These are phyloP conservation scores for Pochonia chlamydosporia DNA, from an alignment of 2,329 filamentous ascomycete genomes.

Conservation along the genomic window DNA sequence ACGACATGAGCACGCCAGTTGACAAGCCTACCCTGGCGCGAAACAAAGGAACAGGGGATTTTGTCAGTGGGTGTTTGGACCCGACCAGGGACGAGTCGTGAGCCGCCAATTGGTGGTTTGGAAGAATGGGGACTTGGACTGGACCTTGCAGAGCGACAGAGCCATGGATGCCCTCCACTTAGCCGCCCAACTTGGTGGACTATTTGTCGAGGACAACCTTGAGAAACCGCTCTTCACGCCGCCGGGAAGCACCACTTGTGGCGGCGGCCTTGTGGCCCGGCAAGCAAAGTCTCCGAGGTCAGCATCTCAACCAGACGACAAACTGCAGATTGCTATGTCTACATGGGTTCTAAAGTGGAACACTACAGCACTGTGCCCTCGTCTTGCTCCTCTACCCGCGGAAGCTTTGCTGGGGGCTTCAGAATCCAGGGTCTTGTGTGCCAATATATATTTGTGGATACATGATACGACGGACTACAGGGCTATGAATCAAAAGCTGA, in stretches of 20 bases:
- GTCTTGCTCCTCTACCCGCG: neutral
- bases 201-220: too few species aligned
- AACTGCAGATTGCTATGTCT: neutral
- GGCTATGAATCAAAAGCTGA: neutral
- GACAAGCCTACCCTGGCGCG: constrained; percentile 6
- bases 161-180: too few species aligned
- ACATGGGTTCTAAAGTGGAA: neutral
- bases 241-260: too few species aligned
- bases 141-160: too few species aligned
- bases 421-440: neutral
- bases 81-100: neutral
- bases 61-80: neutral
- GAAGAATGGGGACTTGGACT: too few species aligned
- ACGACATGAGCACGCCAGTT: constrained; percentile 2
- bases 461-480: neutral
- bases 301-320: too few species aligned
- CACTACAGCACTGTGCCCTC: too few species aligned
- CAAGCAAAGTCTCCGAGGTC: too few species aligned
- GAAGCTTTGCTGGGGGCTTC: neutral
- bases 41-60: constrained; percentile 4
- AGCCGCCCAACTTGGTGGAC: too few species aligned
- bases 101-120: constrained; percentile 1
- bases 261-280: too few species aligned
- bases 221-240: too few species aligned
- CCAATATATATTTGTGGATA: neutral